These are phyloP conservation scores for Aureobasidium lini DNA, from an alignment of 2,329 filamentous ascomycete species.

Conservation along the genomic window DNA sequence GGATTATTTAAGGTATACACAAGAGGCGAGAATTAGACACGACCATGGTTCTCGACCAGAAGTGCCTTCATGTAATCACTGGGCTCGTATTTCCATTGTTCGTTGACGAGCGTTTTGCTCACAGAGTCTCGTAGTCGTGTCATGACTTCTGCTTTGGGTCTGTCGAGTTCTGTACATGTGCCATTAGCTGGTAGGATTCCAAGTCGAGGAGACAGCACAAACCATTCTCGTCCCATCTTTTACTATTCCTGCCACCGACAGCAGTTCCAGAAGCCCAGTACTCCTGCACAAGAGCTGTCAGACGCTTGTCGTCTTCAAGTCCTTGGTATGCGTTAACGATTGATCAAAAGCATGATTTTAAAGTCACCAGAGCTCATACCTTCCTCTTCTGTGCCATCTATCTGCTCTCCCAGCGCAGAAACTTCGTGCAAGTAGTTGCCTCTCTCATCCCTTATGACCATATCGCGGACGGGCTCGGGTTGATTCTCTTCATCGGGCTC, in stretches of 20 bases:
- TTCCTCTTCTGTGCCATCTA: neutral
- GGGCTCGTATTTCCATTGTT: conserved; percentile 13
- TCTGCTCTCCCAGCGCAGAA: neutral
- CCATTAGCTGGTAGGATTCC: neutral
- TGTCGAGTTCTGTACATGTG: neutral
- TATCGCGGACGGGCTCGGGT: neutral
- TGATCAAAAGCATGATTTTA: neutral
- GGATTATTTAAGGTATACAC: neutral
- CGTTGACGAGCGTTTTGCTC: neutral
- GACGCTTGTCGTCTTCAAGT: conserved; percentile 1
- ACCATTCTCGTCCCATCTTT: conserved; percentile 11
- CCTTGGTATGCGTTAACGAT: neutral
- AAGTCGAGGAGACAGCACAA: neutral
- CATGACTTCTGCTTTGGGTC: conserved; percentile 10
- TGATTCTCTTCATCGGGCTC: neutral
- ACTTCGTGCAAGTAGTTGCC: conserved; percentile 8
- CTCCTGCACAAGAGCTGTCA: conserved; percentile 9
- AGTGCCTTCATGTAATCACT: conserved; percentile 13
- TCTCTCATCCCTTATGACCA: conserved; percentile 8
- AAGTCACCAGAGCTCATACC: neutral
- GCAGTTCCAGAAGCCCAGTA: conserved; percentile 8
- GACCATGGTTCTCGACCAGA: conserved; percentile 7
- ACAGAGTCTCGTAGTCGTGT: conserved; percentile 5
- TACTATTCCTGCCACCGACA: neutral
- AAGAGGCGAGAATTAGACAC: neutral